Conservation (phyloP, 2,329 filamentous ascomycete genomes). For the Onygenales sp. region DNA sequence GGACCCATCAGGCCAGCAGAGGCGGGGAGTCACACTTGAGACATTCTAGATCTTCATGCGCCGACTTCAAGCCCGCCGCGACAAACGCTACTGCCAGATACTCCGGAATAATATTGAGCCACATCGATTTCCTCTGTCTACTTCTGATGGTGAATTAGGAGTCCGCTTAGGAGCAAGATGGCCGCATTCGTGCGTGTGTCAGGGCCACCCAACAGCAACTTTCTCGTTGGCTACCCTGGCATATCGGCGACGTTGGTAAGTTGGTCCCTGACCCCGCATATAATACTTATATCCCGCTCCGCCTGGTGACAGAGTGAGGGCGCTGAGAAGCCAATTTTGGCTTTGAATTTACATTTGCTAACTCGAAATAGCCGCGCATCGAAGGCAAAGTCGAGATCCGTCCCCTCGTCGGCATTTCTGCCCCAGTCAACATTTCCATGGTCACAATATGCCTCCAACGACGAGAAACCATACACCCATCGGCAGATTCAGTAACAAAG, state of each 20-base stretch:
- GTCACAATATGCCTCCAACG: slow-evolving; percentile 91
- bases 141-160: slow-evolving; percentile 12
- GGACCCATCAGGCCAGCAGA: not conserved
- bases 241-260: slow-evolving; percentile 94
- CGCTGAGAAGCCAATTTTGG: not conserved
- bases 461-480: slow-evolving; percentile 91
- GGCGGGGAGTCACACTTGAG: not conserved
- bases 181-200: slow-evolving; percentile 89
- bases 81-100: not conserved
- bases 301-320: too few relatives aligned
- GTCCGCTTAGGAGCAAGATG: slow-evolving; percentile 35
- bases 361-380: slow-evolving; percentile 67
- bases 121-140: not conserved
- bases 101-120: not conserved
- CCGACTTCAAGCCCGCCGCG: not conserved
- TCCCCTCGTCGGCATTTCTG: slow-evolving; percentile 72
- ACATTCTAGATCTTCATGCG: not conserved
- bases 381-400: slow-evolving; percentile 97
- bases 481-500: slow-evolving; percentile 87
- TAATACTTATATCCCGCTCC: not conserved
- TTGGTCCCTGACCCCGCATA: slow-evolving; percentile 16
- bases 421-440: slow-evolving; percentile 81
- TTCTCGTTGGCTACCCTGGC: slow-evolving; percentile 91
- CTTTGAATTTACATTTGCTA: not conserved
- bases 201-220: slow-evolving; percentile 92